Evolutionary conservation across 1,139 yeast species (phyloP).

Genomic region (Pichia cactophila): DNA sequence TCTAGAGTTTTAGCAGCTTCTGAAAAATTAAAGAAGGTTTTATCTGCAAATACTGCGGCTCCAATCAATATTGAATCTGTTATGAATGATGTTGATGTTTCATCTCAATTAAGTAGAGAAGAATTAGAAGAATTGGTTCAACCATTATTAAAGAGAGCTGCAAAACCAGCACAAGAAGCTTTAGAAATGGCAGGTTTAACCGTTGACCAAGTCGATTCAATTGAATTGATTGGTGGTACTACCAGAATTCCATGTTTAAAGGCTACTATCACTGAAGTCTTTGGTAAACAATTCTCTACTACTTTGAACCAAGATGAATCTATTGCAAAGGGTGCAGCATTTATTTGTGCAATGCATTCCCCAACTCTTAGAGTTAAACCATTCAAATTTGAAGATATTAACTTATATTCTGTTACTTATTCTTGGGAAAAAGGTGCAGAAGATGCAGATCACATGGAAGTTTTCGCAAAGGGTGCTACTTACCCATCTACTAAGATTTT

Average conservation of each 20-base stretch:
- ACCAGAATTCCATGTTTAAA: conserved; percentile 95
- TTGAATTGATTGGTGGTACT: conserved; percentile 97
- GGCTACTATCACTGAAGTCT: conserved; percentile 68
- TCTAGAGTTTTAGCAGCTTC: conserved; percentile 87
- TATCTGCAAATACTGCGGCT: conserved; percentile 92
- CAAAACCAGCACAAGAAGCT: conserved; percentile 74
- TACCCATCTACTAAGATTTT: conserved; percentile 96
- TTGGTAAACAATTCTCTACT: conserved; percentile 83
- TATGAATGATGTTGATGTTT: conserved; percentile 95
- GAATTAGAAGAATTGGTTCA: conserved; percentile 84
- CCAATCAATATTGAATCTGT: conserved; percentile 94
- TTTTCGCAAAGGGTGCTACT: conserved; percentile 87
- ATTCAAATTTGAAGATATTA: conserved; percentile 94
- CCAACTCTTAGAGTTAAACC: conserved; percentile 99
- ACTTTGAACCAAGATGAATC: conserved; percentile 99
- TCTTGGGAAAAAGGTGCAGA: conserved; percentile 92
- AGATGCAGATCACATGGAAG: conserved; percentile 89
- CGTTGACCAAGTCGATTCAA: conserved; percentile 70
- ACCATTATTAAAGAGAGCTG: conserved; percentile 72
- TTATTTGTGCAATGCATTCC: conserved; percentile 97
- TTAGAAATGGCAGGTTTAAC: conserved; percentile 71
- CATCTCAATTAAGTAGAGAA: conserved; percentile 82
- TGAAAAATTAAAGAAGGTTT: conserved; percentile 89
- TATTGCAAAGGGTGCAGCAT: conserved; percentile 98
- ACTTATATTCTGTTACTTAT: conserved; percentile 88